Conservation (phyloP, 2,329 filamentous ascomycete species). For the Fusarium albidum region DNA sequence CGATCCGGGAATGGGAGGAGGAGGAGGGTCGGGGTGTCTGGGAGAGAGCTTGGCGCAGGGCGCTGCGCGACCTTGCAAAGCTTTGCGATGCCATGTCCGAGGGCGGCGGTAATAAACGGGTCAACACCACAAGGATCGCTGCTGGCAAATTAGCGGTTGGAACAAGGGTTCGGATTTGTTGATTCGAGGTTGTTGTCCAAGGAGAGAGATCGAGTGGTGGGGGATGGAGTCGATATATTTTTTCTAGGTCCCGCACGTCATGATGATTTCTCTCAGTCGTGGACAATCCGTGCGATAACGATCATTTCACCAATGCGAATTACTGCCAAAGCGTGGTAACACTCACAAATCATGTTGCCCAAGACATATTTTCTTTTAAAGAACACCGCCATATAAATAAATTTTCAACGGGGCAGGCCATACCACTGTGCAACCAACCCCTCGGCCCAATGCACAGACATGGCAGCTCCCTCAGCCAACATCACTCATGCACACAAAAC, state of each 20-base stretch:
- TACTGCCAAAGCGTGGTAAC: neutral
- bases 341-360: neutral
- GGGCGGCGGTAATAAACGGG: neutral
- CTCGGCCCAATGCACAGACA: too few species aligned
- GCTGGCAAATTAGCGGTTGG: conserved; percentile 3
- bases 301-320: neutral
- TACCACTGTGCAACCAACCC: neutral
- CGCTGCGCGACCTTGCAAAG: conserved; percentile 29
- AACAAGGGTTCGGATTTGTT: neutral
- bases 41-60: conserved; percentile 28
- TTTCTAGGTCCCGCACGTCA: conserved; percentile 41
- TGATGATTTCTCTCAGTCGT: conserved; percentile 22
- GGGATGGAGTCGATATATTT: conserved; percentile 28
- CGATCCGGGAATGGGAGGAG: conserved; percentile 19
- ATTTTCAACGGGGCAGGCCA: neutral
- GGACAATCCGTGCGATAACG: neutral
- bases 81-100: conserved; percentile 35
- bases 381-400: too few species aligned
- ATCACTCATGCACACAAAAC: conserved; percentile 33
- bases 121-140: neutral
- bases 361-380: too few species aligned
- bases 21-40: conserved; percentile 21
- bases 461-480: conserved; percentile 1
- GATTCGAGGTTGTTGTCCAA: conserved; percentile 7
- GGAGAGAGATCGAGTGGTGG: conserved; percentile 29